Base-by-base conservation (phyloP, 345 rosid species). In the Anastatica hierochuntica region DNA sequence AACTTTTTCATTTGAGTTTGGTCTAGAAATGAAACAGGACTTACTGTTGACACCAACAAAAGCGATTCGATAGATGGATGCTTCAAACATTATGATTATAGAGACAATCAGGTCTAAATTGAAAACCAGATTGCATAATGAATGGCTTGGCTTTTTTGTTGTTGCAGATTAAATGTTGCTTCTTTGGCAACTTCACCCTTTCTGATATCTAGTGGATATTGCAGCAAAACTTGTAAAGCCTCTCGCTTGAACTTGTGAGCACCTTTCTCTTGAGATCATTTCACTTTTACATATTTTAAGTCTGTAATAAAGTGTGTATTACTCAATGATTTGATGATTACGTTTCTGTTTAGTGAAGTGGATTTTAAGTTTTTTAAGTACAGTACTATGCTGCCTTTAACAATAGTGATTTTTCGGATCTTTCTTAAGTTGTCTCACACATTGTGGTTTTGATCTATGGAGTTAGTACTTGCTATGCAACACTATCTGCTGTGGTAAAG, bases 391-490 rank as follows among this genome's bases (percentile, higher is more conserved):
- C 21, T 63, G 38, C 11, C 35, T 33, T 16, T 37, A 21, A 39
- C n/a, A n/a, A n/a, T n/a, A n/a, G n/a, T n/a, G n/a, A n/a, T n/a
- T n/a, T n/a, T n/a, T n/a, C n/a, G n/a, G n/a, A n/a, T n/a, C n/a
- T n/a, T n/a, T n/a, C n/a, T n/a, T n/a, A n/a, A n/a, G n/a, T n/a
- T n/a, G 50, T 64, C 3, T 48, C 70, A 51, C 15, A 37, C 54
- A 9, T 29, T 29, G 8, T 29, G 5, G 8, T 27, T 44, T 45
- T 53, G 30, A 10, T 59, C 14, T 21, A 3, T 59, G 38, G 60
- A 52, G 10, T 21, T 39, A 44, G 66, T 66, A 20, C 66, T 66
- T 66, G 66, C 50, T 66, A 53, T 53, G 72, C 67, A 41, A 53
- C 67, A 16, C 36, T 40, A 24, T 68, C 72, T 61, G 46, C 62